Conservation (phyloP, 169 alveolate species). For the Eimeria sp. region DNA sequence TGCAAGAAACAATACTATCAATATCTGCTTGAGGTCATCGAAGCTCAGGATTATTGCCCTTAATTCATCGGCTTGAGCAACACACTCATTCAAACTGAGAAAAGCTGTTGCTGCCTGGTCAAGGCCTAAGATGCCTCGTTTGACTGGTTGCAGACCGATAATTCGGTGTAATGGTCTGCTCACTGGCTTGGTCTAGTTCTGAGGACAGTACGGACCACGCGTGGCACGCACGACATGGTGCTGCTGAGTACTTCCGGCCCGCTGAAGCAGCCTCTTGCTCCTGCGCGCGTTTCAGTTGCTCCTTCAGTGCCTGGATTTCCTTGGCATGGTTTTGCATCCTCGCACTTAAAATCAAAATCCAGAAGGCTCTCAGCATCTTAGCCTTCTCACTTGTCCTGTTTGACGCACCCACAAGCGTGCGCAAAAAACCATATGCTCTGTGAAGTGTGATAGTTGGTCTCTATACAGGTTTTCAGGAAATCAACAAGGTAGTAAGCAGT, state of each 20-base stretch:
- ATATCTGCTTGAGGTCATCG: not conserved
- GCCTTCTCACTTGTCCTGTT: conserved; percentile 65
- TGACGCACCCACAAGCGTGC: not conserved
- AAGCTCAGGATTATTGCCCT: not conserved
- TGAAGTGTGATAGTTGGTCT: not conserved
- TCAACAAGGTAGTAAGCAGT: not conserved
- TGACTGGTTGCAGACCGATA: not conserved
- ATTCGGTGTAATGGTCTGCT: not conserved
- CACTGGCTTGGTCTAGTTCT: conserved; percentile 34
- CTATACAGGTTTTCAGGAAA: not conserved
- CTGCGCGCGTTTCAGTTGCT: conserved; percentile 47
- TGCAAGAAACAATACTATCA: not conserved
- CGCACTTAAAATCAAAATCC: conserved; percentile 32
- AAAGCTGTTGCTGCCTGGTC: not conserved
- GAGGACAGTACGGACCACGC: conserved; percentile 64
- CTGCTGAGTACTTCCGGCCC: not conserved
- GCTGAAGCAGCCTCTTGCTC: conserved; percentile 12
- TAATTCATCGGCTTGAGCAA: not conserved
- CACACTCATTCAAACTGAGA: no score
- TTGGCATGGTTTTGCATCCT: conserved; percentile 4
- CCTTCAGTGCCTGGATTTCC: conserved; percentile 11
- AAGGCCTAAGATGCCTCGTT: not conserved
- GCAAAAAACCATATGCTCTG: not conserved
- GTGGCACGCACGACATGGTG: conserved; percentile 69
- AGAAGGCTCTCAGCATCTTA: conserved; percentile 36